Base-by-base conservation (phyloP, 495 filamentous ascomycete species). In the Coniosporium apollinis region DNA sequence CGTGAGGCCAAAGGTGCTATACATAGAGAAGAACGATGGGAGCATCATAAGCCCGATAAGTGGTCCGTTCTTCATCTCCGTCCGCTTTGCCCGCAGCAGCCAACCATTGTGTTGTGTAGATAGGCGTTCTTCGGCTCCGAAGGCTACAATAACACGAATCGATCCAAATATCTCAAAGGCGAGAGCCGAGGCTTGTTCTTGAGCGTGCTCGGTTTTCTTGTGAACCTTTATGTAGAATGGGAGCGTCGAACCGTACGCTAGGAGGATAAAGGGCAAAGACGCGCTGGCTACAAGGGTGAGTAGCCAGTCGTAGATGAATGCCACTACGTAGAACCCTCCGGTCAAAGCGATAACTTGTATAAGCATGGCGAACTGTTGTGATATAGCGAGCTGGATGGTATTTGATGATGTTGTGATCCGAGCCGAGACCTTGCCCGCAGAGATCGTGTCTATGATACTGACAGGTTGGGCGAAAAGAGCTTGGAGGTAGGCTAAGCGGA, bases 161-260 rank as follows among this genome's bases (percentile, higher is more conserved):
- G 51, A 54, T 6, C 40, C 41, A 39, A 54, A 54, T 7, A 54
- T 49, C 36, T 54, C 74, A 36, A 70, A 72, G 6, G 74, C 70
- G 8, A 74, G 55, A 14, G 66, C 66, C 0, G 71, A 69, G 0
- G 73, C 73, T 30, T 73, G 66, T 15, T 66, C 70, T 33, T 76
- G 69, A 3, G 65, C 60, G 39, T 66, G 57, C 43, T 76, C 62
- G 14, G 72, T 65, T 14, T 62, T 60, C 49, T 69, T 61, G 20
- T 64, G 60, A 10, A 62, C 57, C 47, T 65, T 74, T 21, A 77
- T 59, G 13, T 73, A 56, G 11, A 74, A 56, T 0, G 72, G 70
- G 4, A 76, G 55, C 3, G 66, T 61, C 16, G 56, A 38, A 20
- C 61, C 63, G 40, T 76, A 74, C n/a, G 65, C 56, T 16, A 73